These are phyloP conservation scores for Hamigera avellanea DNA, from an alignment of 495 filamentous ascomycete genomes.

Conservation along the genomic window DNA sequence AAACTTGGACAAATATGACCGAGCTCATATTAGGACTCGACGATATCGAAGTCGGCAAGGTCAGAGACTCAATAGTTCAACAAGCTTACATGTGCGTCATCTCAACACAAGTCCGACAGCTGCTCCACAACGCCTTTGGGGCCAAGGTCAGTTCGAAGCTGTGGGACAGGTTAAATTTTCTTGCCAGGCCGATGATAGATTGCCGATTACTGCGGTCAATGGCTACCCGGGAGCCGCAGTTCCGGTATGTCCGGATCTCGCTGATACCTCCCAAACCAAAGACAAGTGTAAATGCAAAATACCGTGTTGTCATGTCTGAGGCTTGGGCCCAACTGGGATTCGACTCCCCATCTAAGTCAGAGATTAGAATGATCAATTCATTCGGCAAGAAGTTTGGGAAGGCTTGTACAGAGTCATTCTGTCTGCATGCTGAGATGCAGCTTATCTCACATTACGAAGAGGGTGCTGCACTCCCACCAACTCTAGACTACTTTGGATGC, in stretches of 20 bases:
- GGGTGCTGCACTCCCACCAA: not conserved
- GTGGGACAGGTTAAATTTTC: slow-evolving; percentile 1
- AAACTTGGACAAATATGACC: not conserved
- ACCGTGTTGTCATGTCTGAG: not conserved
- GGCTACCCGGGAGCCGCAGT: slow-evolving; percentile 1
- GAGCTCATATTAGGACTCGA: not conserved
- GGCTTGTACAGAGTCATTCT: not conserved
- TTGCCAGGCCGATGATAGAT: slow-evolving; percentile 2
- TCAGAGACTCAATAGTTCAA: not conserved
- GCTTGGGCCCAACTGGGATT: not conserved
- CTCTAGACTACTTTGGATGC: slow-evolving; percentile 2
- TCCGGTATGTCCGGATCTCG: not conserved
- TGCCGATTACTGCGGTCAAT: slow-evolving; percentile 1
- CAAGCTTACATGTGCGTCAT: not conserved
- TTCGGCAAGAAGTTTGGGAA: slow-evolving; percentile 1
- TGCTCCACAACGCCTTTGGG: not conserved
- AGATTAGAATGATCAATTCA: not conserved
- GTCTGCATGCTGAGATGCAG: slow-evolving; percentile 4
- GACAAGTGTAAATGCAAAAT: not conserved
- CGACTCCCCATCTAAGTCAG: not conserved
- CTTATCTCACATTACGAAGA: slow-evolving; percentile 1
- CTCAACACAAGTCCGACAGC: not conserved
- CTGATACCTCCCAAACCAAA: not conserved
- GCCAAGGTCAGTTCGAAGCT: not conserved
- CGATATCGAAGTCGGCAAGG: not conserved